phyloP scores from a whole-genome alignment of 2,329 filamentous ascomycete species.

The Penicillium concentricum region DNA sequence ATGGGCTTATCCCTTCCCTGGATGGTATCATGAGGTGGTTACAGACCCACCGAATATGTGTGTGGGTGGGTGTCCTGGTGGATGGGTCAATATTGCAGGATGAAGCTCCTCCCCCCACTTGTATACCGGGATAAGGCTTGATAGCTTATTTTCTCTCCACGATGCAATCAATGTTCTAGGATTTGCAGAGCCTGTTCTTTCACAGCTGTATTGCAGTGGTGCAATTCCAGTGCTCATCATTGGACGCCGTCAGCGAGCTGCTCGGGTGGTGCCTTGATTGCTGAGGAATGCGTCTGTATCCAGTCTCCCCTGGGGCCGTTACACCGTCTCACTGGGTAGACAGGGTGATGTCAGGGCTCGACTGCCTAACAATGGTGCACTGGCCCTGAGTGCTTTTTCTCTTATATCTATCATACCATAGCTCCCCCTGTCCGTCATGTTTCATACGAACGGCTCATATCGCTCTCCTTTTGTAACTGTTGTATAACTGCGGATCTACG shows the following conservation, averaged over 20 bases:
- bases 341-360: not conserved
- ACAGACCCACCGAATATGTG: not conserved
- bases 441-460: not conserved
- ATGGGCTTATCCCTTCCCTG: not conserved
- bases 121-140: not conserved
- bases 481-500: not conserved
- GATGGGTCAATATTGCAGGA: not conserved
- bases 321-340: slow-evolving; percentile 5
- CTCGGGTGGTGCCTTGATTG: slow-evolving; percentile 8
- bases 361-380: not conserved
- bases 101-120: not conserved
- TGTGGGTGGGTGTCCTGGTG: not conserved
- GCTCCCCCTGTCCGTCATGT: not conserved
- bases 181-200: not conserved
- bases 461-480: not conserved
- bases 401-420: slow-evolving; percentile 24
- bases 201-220: not conserved
- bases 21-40: not conserved
- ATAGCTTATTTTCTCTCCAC: not conserved
- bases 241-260: not conserved
- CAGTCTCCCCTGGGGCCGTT: not conserved
- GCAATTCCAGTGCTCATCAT: not conserved
- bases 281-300: slow-evolving; percentile 6
- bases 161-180: not conserved
- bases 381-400: not conserved